Evolutionary conservation across 148 eudicot species (phyloP), one percentile per base, ranked within the genome.

Genomic region (Camellia japonica): DNA sequence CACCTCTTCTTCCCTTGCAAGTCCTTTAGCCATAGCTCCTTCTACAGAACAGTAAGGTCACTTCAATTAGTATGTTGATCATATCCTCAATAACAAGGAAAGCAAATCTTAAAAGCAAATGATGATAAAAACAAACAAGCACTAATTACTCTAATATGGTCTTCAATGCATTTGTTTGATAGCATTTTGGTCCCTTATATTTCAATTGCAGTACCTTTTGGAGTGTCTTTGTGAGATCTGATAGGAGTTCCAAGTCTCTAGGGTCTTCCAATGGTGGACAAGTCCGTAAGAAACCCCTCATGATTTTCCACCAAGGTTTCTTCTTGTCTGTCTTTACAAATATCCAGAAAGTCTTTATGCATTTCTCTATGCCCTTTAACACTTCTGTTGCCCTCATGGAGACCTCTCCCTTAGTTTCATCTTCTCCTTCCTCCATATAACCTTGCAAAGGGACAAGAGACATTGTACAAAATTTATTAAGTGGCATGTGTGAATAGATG

Each of bases 181-280:
- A 30, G 38, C 38, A 30, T 30, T 30, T 30, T 30, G 38, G 38
- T 30, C 38, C 38, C 38, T 30, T 1, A 30, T 30, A 30, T 30
- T 30, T 30, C 4, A 66, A 11, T 18, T 15, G 52, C 54, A 43
- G 43, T 79, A 82, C 87, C 87, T 79, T 79, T 43, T 68, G 82
- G 7, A 85, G 65, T 11, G 62, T 43, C 63, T 59, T 61, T 8
- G 67, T 73, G 8, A 85, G 79, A 43, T 76, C 30, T 55, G 64
- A 68, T 7, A 85, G 67, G 19, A 82, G 79, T 72, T 49, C 52
- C 69, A 82, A 62, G 61, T 80, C 85, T 72, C 63, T 56, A 60
- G 85, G 85, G 75, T 85, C 85, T 73, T 85, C 88, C 14, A 85
- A 83, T 3, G 81, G 83, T 2, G 87, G 74, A 56, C 6, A 71